phyloP scores from a whole-genome alignment of 768 basidiomycete species.

The Tulasnella sp. region DNA sequence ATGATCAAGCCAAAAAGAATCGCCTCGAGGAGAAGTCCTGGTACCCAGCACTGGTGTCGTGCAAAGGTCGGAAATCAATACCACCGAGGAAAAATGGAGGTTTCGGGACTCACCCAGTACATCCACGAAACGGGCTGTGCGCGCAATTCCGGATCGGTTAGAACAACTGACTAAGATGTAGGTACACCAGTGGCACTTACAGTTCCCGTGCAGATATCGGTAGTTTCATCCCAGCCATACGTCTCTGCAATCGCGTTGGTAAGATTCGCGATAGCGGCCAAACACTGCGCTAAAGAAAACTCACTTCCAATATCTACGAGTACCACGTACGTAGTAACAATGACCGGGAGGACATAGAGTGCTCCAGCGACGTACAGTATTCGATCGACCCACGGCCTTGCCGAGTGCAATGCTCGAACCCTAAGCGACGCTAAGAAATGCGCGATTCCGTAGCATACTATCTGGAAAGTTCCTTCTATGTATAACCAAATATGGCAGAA shows the following conservation, averaged over 20 bases:
- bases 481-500: background rate
- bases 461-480: background rate
- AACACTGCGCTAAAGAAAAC: background rate
- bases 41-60: background rate
- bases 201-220: background rate
- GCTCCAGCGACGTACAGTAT: background rate
- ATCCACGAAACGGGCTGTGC: background rate
- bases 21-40: background rate
- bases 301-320: background rate
- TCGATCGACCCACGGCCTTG: background rate
- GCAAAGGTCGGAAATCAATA: background rate
- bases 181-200: background rate
- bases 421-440: background rate
- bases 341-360: background rate
- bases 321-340: background rate
- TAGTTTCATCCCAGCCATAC: background rate
- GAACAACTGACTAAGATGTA: background rate
- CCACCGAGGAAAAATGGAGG: background rate
- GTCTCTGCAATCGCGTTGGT: background rate
- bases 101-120: background rate
- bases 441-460: background rate
- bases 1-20: background rate
- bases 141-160: no score
- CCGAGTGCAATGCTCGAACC: background rate
- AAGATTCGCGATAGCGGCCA: background rate